Percentiles rank a stretch among this genome's conserved stretches.
Conservation (phyloP, 2,329 filamentous ascomycete genomes). For the Neocucurbitaria cava region DNA sequence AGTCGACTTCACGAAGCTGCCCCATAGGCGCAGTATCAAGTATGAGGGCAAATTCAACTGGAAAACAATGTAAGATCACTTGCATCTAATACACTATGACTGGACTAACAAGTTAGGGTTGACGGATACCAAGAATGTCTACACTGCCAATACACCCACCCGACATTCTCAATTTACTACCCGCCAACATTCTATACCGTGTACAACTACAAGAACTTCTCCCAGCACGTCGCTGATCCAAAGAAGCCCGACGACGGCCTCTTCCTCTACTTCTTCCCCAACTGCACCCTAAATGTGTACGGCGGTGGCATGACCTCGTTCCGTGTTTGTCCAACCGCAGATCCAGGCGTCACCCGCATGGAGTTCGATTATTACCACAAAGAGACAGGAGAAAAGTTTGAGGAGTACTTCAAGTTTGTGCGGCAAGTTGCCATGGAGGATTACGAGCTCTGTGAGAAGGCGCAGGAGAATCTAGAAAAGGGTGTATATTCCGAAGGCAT, state of each 20-base stretch:
- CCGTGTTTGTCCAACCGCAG: constrained; percentile 60
- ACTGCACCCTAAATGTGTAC: constrained; percentile 64
- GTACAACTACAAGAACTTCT: constrained; percentile 62
- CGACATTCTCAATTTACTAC: constrained; percentile 62
- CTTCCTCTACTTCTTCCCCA: constrained; percentile 66
- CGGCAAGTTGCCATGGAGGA: constrained; percentile 64
- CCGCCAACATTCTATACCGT: constrained; percentile 64
- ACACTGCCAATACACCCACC: constrained; percentile 66
- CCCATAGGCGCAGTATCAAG: constrained; percentile 60
- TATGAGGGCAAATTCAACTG: constrained; percentile 66
- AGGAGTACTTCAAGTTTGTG: constrained; percentile 64
- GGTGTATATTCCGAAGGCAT: constrained; percentile 64
- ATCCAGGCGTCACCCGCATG: constrained; percentile 61
- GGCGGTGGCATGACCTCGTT: constrained; percentile 66
- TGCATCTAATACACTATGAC: neutral
- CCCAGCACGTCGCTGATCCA: constrained; percentile 63
- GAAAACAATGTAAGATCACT: constrained; percentile 60
- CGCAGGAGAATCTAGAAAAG: constrained; percentile 61
- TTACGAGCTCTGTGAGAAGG: constrained; percentile 64
- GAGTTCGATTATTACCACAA: constrained; percentile 67
- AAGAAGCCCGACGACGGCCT: constrained; percentile 61
- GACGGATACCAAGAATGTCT: constrained; percentile 67
- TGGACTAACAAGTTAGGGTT: constrained; percentile 48
- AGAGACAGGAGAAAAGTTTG: constrained; percentile 60
- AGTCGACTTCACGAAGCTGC: constrained; percentile 63